Evolutionary conservation across 1,139 yeast species (phyloP).

Genomic region (Candida frijolesensis): DNA sequence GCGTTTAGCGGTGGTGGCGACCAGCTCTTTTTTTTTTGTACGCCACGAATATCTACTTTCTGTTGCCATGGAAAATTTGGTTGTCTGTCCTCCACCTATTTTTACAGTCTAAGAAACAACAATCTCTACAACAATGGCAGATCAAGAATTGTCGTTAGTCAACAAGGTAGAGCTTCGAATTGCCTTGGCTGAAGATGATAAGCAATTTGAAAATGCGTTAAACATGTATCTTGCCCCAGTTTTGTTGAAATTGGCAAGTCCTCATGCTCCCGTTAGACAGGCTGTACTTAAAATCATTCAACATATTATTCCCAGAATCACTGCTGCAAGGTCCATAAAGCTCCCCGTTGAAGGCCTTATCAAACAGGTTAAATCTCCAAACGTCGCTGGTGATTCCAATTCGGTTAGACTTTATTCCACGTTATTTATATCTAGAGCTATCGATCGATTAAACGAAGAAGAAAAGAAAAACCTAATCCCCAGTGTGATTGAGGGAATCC

Average conservation of each 20-base stretch:
- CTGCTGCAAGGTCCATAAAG: constrained; percentile 53
- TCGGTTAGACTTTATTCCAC: constrained; percentile 67
- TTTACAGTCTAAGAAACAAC: background rate
- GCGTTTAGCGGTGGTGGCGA: background rate
- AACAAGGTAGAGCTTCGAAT: constrained; percentile 82
- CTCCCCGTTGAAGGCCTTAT: constrained; percentile 67
- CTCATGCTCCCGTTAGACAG: constrained; percentile 64
- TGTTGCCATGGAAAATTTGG: background rate
- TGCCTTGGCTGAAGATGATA: constrained; percentile 73
- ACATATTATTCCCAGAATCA: constrained; percentile 67
- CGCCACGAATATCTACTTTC: background rate
- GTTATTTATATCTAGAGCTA: constrained; percentile 65
- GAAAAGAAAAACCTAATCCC: constrained; percentile 50
- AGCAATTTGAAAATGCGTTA: constrained; percentile 62
- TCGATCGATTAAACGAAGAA: constrained; percentile 47
- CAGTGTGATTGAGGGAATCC: constrained; percentile 47
- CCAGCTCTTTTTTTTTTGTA: background rate
- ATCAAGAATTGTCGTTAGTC: constrained; percentile 58
- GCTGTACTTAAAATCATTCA: constrained; percentile 70
- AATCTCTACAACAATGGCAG: constrained; percentile 32
- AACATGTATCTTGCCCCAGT: constrained; percentile 74
- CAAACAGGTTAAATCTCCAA: constrained; percentile 62
- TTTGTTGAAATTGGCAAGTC: constrained; percentile 75
- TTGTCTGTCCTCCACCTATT: background rate
- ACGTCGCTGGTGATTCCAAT: constrained; percentile 45